Percentiles rank a stretch among this genome's conserved stretches.
Evolutionary conservation across 78 protist species (phyloP).

Genomic region (Dictyostelium capitatum): DNA sequence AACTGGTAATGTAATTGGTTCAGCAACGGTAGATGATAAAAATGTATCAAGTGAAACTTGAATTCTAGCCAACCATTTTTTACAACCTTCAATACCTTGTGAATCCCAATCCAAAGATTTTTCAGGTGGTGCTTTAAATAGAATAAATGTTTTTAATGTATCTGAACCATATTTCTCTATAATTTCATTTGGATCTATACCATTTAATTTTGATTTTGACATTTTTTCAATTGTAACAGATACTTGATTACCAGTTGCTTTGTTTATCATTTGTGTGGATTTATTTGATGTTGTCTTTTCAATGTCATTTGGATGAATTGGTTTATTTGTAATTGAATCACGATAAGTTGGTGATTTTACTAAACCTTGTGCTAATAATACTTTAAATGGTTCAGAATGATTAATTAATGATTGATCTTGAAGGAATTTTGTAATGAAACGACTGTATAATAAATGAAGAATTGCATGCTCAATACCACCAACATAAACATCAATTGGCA

Average conservation of each 20-base stretch:
- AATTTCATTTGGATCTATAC: slow-evolving; percentile 90
- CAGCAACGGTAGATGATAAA: background rate
- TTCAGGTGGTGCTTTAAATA: slow-evolving; percentile 93
- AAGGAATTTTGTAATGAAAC: slow-evolving; percentile 91
- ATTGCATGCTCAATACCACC: slow-evolving; percentile 98
- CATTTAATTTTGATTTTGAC: slow-evolving; percentile 94
- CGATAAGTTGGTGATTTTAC: slow-evolving; percentile 71
- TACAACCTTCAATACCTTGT: slow-evolving; percentile 86
- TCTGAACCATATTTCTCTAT: slow-evolving; percentile 81
- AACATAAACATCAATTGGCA: slow-evolving; percentile 94
- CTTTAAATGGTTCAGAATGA: slow-evolving; percentile 86
- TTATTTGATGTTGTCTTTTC: background rate
- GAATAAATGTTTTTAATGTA: slow-evolving; percentile 67
- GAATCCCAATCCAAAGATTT: slow-evolving; percentile 88
- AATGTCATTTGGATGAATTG: slow-evolving; percentile 47
- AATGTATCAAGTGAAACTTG: slow-evolving; percentile 18
- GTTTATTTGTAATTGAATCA: slow-evolving; percentile 40
- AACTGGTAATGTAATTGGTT: background rate
- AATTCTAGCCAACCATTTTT: slow-evolving; percentile 77
- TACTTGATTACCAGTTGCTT: slow-evolving; percentile 11
- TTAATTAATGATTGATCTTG: slow-evolving; percentile 34
- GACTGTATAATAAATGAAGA: slow-evolving; percentile 94
- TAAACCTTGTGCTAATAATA: slow-evolving; percentile 84
- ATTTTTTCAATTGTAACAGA: slow-evolving; percentile 83
- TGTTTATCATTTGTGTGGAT: slow-evolving; percentile 4